Base-by-base conservation (phyloP, 1,139 yeast genomes). In the Sugiyamaella xylanicola region DNA sequence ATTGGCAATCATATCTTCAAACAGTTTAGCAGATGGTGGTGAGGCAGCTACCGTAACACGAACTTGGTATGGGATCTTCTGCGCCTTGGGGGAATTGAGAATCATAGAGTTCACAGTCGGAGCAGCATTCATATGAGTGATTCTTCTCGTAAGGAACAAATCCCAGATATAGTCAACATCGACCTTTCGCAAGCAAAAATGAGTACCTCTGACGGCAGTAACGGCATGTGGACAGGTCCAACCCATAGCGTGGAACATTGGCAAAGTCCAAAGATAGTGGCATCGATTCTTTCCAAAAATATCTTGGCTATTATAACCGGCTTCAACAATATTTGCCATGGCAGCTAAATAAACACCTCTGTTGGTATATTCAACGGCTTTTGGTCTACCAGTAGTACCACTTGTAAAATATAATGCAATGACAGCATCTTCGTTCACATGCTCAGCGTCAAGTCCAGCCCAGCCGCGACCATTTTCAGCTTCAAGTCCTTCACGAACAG, bases 331-430 rank as follows among this genome's bases (percentile, higher is more conserved):
- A 51, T 69, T 68, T 50, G 71, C 70, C 54, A 72, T 48, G 2
- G 75, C 65, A 11, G 69, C 70, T 32, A 72, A 58, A 56, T 72
- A 72, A 49, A 68, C 67, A 3, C 74, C 74, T 4, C 75, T 69
- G 57, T 86, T 87, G 7, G 83, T 77, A 66, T 84, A 77, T 53
- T 81, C 83, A 5, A 85, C 92, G 35, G 90, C 93, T 68, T 86
- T 86, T 16, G 93, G 92, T 52, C 75, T 70, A n/a, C 91, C 91
- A 1, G 92, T 85, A 25, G 92, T 85, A 29, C 93, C 92, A 2
- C 88, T 82, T 3, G 95, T 87, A 72, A 85, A 87, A 55, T 67
- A 71, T 20, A 72, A 64, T 4, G 72, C 72, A 29, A 71, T 47
- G 13, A 67, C 52, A 9, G 62, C 58, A 53, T 69, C 61, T 51